A percentile compares a stretch with the other conserved stretches of the same genome.
These are phyloP conservation scores for Hyaloscypha variabilis DNA, from an alignment of 495 filamentous ascomycete species.

Conservation along the genomic window DNA sequence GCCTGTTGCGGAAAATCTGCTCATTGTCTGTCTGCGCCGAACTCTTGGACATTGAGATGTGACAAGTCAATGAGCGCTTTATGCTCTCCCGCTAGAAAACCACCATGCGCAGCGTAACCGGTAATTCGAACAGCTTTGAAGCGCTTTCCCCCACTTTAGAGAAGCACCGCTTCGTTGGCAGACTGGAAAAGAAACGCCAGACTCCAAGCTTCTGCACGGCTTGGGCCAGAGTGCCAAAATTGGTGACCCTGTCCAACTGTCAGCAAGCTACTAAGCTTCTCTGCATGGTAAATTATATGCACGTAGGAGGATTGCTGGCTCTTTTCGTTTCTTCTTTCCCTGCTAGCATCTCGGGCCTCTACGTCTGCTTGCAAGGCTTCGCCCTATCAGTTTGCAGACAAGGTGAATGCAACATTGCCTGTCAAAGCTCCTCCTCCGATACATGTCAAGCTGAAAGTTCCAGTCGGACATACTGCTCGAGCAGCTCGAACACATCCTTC, in stretches of 20 bases:
- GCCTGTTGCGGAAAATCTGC: not conserved
- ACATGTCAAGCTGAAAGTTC: no score
- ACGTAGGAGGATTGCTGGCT: not conserved
- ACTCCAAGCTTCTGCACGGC: not conserved
- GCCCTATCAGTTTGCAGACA: not conserved
- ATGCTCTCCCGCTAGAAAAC: not conserved
- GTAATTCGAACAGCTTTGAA: not conserved
- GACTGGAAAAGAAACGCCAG: not conserved
- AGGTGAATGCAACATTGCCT: not conserved
- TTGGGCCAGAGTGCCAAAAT: no score
- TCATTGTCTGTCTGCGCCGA: not conserved
- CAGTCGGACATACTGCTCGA: not conserved
- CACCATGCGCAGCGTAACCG: not conserved
- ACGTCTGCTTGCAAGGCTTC: not conserved
- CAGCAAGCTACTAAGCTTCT: not conserved
- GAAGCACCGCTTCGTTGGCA: not conserved
- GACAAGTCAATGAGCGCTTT: not conserved
- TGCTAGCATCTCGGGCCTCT: not conserved
- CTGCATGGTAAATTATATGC: not conserved
- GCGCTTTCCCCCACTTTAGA: not conserved
- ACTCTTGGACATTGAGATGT: not conserved
- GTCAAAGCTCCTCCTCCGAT: not conserved
- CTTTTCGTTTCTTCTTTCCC: not conserved
- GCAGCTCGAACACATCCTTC: conserved; percentile 22
- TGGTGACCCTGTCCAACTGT: no score